Evolutionary conservation across 371 early-diverging fungal species (phyloP), one percentile per base, ranked within the genome.

Genomic region (Umbelopsis sp.): DNA sequence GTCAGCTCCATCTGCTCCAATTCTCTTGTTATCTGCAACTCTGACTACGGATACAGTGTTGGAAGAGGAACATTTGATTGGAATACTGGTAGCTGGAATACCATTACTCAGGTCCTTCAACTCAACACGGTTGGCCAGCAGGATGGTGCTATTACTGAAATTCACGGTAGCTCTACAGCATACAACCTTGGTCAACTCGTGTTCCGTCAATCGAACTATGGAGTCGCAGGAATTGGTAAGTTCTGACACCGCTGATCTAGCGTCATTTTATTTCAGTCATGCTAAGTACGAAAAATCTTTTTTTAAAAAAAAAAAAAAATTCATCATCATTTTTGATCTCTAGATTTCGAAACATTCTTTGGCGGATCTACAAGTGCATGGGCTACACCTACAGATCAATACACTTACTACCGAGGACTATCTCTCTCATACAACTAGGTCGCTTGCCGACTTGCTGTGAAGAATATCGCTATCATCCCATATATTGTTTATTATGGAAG

Each of bases 11-110:
- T 88, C 35, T 84, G 89, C 66, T 67, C 70, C 11, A 67, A 77
- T 8, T 74, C 74, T 18, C 74, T 76, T 20, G 76, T 72, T 0
- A 76, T 86, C 63, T 90, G 90, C 74, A 87, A 89, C 57, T 74
- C 84, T 4, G 76, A 69, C n/a, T 88, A 87, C 71, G 90, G 92
- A 9, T 84, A 75, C 63, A 90, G 90, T 32, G 70, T 91, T 25
- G 90, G 87, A 24, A 86, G 89, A 8, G 88, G 89, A 1, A 67
- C 70, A 9, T 88, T 85, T 72, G 65, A 66, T 9, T 90, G 87
- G 72, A 68, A 66, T 25, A 76, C 81, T 3, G 88, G 87, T 12
- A 63, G 71, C 22, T 90, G 90, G 92, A 82, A 72, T 63, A 76
- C 74, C 12, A 68, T 89, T n/a, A 79, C 83, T 6, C 90, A 91